Evolutionary conservation across 306 rosid species (phyloP).

Genomic region (Gillenia trifoliata): DNA sequence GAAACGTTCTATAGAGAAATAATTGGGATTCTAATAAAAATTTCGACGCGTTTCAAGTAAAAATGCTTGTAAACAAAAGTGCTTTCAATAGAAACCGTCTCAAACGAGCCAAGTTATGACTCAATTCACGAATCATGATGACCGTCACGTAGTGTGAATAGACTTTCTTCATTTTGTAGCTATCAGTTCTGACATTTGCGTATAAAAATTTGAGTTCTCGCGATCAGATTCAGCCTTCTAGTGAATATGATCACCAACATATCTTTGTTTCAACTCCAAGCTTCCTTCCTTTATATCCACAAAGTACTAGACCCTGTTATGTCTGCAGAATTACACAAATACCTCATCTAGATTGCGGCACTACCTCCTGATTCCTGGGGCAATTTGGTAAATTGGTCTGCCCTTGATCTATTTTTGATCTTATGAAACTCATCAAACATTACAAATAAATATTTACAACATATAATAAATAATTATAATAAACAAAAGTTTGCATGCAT

Average conservation of each 20-base stretch:
- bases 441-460: too few relatives aligned
- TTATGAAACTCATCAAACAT: not conserved
- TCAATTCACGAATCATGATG: not conserved
- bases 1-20: too few relatives aligned
- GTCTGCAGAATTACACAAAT: slow-evolving; percentile 6
- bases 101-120: too few relatives aligned
- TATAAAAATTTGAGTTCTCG: not conserved
- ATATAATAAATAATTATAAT: not conserved
- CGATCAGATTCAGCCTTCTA: not conserved
- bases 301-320: not conserved
- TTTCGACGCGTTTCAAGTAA: too few relatives aligned
- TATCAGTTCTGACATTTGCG: not conserved
- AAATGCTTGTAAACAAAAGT: too few relatives aligned
- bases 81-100: too few relatives aligned
- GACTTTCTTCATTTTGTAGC: not conserved
- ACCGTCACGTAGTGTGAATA: not conserved
- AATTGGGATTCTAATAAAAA: too few relatives aligned
- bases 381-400: not conserved
- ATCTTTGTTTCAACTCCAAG: slow-evolving; percentile 55
- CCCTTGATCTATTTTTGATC: not conserved
- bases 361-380: not conserved
- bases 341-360: not conserved
- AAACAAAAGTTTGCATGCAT: too few relatives aligned
- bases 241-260: slow-evolving; percentile 7
- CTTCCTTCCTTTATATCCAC: slow-evolving; percentile 17